Conservation (phyloP, 1,139 yeast species). For the Kodamaea fungicola region DNA sequence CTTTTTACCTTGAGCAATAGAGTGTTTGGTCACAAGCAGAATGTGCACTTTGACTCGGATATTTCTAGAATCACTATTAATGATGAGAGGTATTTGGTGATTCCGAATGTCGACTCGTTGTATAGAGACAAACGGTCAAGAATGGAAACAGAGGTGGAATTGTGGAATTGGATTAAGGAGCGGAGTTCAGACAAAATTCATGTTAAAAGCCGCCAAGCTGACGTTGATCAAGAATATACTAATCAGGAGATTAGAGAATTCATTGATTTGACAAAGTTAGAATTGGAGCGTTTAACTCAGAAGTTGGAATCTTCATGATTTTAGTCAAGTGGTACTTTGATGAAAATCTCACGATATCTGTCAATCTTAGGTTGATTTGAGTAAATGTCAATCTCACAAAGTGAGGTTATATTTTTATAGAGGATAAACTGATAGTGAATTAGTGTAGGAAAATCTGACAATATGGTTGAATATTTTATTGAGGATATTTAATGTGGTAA, state of each 20-base stretch:
- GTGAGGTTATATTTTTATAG: too few species aligned
- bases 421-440: too few species aligned
- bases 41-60: slow-evolving; percentile 6
- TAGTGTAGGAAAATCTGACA: too few species aligned
- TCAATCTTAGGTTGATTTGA: too few species aligned
- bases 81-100: slow-evolving; percentile 40
- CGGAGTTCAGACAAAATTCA: slow-evolving; percentile 35
- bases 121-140: slow-evolving; percentile 30
- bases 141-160: slow-evolving; percentile 54
- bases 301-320: slow-evolving; percentile 6
- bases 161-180: slow-evolving; percentile 82
- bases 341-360: too few species aligned
- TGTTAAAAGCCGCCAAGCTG: slow-evolving; percentile 9
- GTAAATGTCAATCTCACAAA: too few species aligned
- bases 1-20: slow-evolving; percentile 5
- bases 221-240: slow-evolving; percentile 21
- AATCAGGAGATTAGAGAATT: slow-evolving; percentile 55
- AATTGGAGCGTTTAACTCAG: slow-evolving; percentile 32
- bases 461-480: too few species aligned
- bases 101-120: slow-evolving; percentile 45
- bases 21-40: slow-evolving; percentile 6
- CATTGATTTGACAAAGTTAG: slow-evolving; percentile 50
- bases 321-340: too few species aligned
- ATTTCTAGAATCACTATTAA: slow-evolving; percentile 31
- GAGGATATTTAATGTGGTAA: too few species aligned